Conservation (phyloP, 2,329 filamentous ascomycete species). For the Penicillium sp. region DNA sequence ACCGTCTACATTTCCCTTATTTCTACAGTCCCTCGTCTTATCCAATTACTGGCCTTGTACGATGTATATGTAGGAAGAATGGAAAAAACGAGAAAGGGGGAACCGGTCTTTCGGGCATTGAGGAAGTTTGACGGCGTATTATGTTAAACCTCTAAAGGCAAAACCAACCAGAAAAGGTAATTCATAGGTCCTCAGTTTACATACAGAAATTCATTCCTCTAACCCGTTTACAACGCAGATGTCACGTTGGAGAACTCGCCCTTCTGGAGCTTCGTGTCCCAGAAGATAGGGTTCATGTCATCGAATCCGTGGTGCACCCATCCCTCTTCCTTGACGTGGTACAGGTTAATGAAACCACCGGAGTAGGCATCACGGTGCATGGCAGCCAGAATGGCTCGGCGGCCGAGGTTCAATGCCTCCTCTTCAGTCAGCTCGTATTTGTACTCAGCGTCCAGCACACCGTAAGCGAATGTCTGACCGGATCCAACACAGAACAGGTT, state of each 20-base stretch:
- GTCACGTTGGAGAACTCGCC: conserved; percentile 97
- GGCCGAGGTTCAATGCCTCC: conserved; percentile 86
- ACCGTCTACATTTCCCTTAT: too few relatives aligned
- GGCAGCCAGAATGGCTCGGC: conserved; percentile 89
- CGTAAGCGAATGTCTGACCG: conserved; percentile 98
- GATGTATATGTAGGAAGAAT: too few relatives aligned
- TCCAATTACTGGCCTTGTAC: too few relatives aligned
- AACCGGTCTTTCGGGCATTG: too few relatives aligned
- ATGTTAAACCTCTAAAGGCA: background rate
- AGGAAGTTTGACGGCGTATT: background rate
- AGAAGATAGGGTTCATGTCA: conserved; percentile 99
- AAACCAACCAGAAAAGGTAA: background rate
- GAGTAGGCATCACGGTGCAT: conserved; percentile 99
- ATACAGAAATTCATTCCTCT: conserved; percentile 13
- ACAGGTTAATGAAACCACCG: conserved; percentile 96
- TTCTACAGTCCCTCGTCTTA: too few relatives aligned
- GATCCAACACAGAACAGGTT: conserved; percentile 98
- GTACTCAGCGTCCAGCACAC: conserved; percentile 95
- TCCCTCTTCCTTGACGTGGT: conserved; percentile 97
- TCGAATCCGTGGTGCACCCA: conserved; percentile 99
- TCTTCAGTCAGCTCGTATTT: conserved; percentile 81
- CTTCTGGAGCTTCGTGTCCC: conserved; percentile 98
- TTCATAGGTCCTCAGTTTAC: background rate
- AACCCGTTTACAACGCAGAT: conserved; percentile 56
- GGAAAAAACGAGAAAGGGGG: too few relatives aligned